A percentile compares a stretch with the other conserved stretches of the same genome.
Conservation (phyloP, 495 filamentous ascomycete species). For the Tuber indicum region DNA sequence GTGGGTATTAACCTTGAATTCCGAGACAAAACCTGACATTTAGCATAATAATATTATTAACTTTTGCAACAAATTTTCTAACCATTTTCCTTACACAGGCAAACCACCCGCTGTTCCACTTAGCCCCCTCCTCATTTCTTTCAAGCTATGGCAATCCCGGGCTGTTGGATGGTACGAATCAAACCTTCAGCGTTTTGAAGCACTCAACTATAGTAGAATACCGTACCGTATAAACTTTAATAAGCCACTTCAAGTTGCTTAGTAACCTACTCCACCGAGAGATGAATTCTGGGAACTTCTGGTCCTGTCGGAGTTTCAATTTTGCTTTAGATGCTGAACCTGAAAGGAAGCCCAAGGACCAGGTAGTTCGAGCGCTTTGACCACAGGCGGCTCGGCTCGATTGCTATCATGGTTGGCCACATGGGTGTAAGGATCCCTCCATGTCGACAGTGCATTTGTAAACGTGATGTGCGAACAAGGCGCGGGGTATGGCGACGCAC, state of each 20-base stretch:
- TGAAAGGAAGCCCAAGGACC: background rate
- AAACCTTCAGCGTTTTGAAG: background rate
- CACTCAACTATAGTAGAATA: background rate
- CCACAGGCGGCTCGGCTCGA: background rate
- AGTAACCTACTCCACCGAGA: background rate
- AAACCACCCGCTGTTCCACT: background rate
- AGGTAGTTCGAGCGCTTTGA: background rate
- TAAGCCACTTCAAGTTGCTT: background rate
- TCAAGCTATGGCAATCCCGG: background rate
- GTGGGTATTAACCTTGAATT: background rate
- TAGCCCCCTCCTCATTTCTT: background rate
- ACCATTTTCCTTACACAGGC: background rate
- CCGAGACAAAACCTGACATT: background rate
- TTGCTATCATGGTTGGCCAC: background rate
- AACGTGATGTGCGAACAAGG: background rate
- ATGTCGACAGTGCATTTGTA: background rate
- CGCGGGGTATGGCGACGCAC: background rate
- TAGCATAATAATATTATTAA: background rate
- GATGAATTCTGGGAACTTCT: background rate
- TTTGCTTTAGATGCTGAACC: background rate
- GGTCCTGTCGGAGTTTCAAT: background rate
- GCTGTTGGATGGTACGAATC: background rate
- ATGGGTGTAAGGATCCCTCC: background rate
- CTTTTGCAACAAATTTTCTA: background rate
- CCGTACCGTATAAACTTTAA: background rate